phyloP scores from a whole-genome alignment of 495 filamentous ascomycete genomes.

The Lentithecium fluviatile region DNA sequence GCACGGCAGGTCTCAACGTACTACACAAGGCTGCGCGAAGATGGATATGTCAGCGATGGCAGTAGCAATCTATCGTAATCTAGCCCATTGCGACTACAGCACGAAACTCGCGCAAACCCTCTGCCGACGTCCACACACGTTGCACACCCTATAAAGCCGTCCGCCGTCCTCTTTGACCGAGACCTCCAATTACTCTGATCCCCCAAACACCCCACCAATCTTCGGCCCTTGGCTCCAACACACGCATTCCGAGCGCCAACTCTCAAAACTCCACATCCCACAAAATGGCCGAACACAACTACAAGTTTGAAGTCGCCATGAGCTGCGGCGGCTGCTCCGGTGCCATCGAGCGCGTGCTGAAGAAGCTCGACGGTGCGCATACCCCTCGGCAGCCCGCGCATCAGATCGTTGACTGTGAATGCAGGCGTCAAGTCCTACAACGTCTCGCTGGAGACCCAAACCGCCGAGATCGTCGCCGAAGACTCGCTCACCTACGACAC shows the following conservation, averaged over 20 bases:
- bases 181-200: neutral
- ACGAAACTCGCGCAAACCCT: constrained; percentile 32
- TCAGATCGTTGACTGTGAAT: neutral
- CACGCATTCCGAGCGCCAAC: neutral
- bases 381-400: neutral
- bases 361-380: constrained; percentile 77
- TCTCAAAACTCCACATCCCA: neutral
- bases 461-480: constrained; percentile 68
- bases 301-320: constrained; percentile 71
- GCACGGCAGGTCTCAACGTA: constrained; percentile 12
- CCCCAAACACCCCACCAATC: constrained; percentile 1
- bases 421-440: constrained; percentile 83
- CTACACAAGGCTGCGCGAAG: neutral
- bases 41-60: constrained; percentile 26
- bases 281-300: constrained; percentile 62
- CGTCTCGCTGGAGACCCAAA: constrained; percentile 81
- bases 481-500: constrained; percentile 67
- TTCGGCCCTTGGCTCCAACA: neutral
- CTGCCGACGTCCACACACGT: neutral
- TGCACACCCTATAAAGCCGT: neutral
- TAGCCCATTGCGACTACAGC: constrained; percentile 21
- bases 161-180: neutral
- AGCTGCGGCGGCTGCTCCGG: constrained; percentile 69
- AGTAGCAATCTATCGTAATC: constrained; percentile 34
- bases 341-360: constrained; percentile 86